phyloP scores from a whole-genome alignment of 805 yeast genomes.

The Myxozyma vanderwaltii region DNA sequence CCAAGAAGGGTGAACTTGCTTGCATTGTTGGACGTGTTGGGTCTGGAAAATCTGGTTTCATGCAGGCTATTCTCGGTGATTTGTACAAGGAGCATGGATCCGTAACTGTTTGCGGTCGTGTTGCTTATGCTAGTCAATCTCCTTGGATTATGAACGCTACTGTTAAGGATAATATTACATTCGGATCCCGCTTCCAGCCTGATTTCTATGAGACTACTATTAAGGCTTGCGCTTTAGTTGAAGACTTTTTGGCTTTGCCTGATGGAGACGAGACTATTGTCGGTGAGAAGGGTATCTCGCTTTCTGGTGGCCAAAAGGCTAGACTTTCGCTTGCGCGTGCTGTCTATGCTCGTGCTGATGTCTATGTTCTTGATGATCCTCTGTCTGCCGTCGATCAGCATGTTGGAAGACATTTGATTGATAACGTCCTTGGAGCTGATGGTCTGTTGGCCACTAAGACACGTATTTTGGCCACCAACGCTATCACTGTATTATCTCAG shows the following conservation, averaged over 20 bases:
- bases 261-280: constrained; percentile 91
- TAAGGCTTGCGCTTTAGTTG: constrained; percentile 81
- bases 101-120: constrained; percentile 69
- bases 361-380: constrained; percentile 87
- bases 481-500: constrained; percentile 74
- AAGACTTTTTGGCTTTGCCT: constrained; percentile 77
- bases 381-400: constrained; percentile 97
- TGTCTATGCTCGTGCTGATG: constrained; percentile 90
- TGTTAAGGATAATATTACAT: constrained; percentile 84
- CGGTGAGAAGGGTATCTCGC: constrained; percentile 95
- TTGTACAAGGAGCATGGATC: constrained; percentile 73
- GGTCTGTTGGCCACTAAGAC: constrained; percentile 78
- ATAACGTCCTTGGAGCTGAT: constrained; percentile 76
- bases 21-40: constrained; percentile 93
- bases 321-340: constrained; percentile 93
- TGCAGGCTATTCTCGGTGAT: constrained; percentile 81
- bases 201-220: constrained; percentile 79
- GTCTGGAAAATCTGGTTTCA: constrained; percentile 80
- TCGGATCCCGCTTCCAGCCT: constrained; percentile 83
- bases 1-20: constrained; percentile 73
- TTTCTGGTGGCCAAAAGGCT: constrained; percentile 98
- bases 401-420: constrained; percentile 83
- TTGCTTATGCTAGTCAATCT: constrained; percentile 89
- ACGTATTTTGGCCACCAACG: constrained; percentile 81
- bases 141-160: constrained; percentile 98